A percentile compares a stretch with the other conserved stretches of the same genome.
phyloP scores from a whole-genome alignment of 257 asterid species.

The Plantago ovata region DNA sequence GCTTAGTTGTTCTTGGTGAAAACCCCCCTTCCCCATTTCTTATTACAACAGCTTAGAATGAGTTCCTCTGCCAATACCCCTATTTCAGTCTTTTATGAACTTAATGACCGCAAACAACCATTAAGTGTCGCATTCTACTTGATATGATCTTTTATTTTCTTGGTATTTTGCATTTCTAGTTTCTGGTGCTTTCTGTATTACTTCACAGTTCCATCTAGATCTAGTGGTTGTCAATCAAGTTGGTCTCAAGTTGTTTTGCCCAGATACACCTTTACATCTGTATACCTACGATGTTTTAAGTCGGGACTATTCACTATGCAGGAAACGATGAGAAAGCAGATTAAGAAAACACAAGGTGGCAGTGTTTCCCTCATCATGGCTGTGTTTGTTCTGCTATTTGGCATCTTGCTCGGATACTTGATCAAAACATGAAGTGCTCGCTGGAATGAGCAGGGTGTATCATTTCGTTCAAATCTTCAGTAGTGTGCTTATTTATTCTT shows the following conservation, averaged over 20 bases:
- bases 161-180: neutral
- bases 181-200: too few species aligned
- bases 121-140: neutral
- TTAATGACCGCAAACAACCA: neutral
- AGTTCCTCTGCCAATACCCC: too few species aligned
- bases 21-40: too few species aligned
- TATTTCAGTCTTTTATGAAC: too few species aligned
- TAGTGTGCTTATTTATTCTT: slow-evolving; percentile 3
- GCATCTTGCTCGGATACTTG: slow-evolving; percentile 56
- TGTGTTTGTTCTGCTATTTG: slow-evolving; percentile 43
- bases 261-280: neutral
- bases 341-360: slow-evolving; percentile 34
- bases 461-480: neutral
- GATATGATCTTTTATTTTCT: neutral
- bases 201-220: too few species aligned
- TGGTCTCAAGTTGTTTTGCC: neutral
- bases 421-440: slow-evolving; percentile 27
- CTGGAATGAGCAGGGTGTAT: neutral
- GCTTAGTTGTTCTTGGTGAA: too few species aligned
- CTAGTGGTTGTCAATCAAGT: neutral
- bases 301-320: slow-evolving; percentile 21
- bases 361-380: slow-evolving; percentile 35
- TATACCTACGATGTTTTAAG: neutral
- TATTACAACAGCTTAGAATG: too few species aligned
- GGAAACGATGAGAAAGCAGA: slow-evolving; percentile 47